Evolutionary conservation across 768 basidiomycete species (phyloP).

Genomic region (Sistotremastrum niveocremeum): DNA sequence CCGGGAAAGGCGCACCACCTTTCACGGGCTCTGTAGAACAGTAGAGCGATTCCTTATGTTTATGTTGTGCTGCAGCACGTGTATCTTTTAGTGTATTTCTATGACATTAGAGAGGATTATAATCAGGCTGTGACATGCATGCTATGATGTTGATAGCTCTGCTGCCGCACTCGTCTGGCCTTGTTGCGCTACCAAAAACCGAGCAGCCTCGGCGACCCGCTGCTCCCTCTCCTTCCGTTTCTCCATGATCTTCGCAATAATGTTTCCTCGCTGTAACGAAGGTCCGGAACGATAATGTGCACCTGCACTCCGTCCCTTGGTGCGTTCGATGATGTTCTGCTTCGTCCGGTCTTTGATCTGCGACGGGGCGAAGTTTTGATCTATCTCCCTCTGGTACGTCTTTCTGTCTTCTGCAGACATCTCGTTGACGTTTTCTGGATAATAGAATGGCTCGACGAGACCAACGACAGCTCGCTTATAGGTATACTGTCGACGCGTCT

Average conservation of each 20-base stretch:
- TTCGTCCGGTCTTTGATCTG: slow-evolving; percentile 18
- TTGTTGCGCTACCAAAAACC: too few species aligned
- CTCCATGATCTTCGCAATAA: slow-evolving; percentile 35
- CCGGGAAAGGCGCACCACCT: slow-evolving; percentile 29
- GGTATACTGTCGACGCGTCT: slow-evolving; percentile 17
- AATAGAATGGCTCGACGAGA: slow-evolving; percentile 87
- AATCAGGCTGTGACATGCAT: too few species aligned
- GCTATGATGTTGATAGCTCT: too few species aligned
- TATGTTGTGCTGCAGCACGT: too few species aligned
- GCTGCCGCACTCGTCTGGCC: too few species aligned
- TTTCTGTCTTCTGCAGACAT: slow-evolving; percentile 46
- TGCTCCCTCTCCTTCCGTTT: slow-evolving; percentile 30
- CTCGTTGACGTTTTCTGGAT: slow-evolving; percentile 69
- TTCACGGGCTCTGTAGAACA: background rate
- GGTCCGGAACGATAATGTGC: slow-evolving; percentile 27
- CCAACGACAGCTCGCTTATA: slow-evolving; percentile 93
- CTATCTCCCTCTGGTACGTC: slow-evolving; percentile 46
- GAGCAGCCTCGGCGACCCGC: too few species aligned
- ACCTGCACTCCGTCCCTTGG: slow-evolving; percentile 21
- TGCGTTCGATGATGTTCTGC: slow-evolving; percentile 21
- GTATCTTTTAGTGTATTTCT: too few species aligned
- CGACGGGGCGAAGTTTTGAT: slow-evolving; percentile 43
- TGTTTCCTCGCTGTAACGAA: slow-evolving; percentile 32
- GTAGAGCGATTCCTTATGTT: too few species aligned
- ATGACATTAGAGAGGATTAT: too few species aligned